Conservation (phyloP, 1,284 basidiomycete genomes). For the Coniferiporia sulphurascens region DNA sequence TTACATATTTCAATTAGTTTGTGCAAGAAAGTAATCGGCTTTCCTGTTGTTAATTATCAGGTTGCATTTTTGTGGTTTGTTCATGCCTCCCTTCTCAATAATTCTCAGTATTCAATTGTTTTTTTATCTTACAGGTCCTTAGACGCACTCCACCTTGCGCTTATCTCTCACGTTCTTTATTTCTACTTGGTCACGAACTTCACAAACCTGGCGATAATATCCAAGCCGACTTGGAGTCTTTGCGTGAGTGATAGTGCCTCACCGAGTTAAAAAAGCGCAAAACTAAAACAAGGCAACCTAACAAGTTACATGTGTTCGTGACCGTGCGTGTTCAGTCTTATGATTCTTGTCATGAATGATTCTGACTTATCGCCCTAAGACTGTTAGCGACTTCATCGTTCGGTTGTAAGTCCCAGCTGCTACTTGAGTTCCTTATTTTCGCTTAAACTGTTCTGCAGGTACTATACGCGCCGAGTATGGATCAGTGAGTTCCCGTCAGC, state of each 20-base stretch:
- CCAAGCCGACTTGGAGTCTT: constrained; percentile 6
- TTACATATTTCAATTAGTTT: background rate
- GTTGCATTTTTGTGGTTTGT: constrained; percentile 8
- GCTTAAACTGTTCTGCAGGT: background rate
- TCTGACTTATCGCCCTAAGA: background rate
- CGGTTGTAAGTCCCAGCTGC: constrained; percentile 1
- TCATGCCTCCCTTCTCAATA: too few species aligned
- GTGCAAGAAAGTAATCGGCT: background rate
- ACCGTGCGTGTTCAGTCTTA: background rate
- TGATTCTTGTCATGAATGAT: background rate
- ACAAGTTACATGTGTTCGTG: constrained; percentile 3
- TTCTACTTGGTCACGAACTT: constrained; percentile 12
- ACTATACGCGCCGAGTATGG: constrained; percentile 8
- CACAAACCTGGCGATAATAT: constrained; percentile 5
- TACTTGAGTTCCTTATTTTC: background rate
- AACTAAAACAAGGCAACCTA: background rate
- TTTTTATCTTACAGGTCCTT: constrained; percentile 1
- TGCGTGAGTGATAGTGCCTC: constrained; percentile 2
- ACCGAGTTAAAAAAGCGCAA: background rate
- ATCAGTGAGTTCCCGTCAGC: background rate
- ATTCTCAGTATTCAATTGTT: too few species aligned
- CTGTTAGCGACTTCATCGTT: constrained; percentile 9
- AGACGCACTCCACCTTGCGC: constrained; percentile 12
- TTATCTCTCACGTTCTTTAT: constrained; percentile 14
- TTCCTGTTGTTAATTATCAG: background rate